Conservation (phyloP, 2,329 filamentous ascomycete genomes). For the Penicillium sp. region DNA sequence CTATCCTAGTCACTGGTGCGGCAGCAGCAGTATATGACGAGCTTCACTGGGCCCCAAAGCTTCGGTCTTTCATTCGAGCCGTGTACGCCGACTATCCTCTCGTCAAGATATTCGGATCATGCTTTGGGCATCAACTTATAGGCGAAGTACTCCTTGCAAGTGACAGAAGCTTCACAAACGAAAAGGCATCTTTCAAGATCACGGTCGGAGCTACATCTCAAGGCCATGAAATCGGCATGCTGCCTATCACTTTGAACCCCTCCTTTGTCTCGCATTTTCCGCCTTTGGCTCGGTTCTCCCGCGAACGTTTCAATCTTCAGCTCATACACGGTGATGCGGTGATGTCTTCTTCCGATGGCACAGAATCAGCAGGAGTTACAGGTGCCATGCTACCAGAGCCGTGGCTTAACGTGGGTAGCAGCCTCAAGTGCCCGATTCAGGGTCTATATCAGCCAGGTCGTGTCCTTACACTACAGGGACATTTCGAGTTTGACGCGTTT, state of each 20-base stretch:
- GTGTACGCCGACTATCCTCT: constrained; percentile 22
- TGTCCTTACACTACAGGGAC: constrained; percentile 29
- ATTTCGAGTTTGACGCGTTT: constrained; percentile 30
- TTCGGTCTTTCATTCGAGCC: constrained; percentile 19
- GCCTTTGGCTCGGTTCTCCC: neutral
- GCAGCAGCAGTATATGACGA: constrained; percentile 21
- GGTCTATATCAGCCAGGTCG: constrained; percentile 22
- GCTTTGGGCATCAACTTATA: constrained; percentile 31
- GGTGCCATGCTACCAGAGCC: constrained; percentile 9
- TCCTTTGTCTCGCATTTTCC: constrained; percentile 10
- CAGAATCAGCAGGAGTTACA: neutral
- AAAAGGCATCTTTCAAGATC: neutral
- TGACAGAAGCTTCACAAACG: constrained; percentile 2
- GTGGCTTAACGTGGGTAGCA: constrained; percentile 27
- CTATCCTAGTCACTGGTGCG: constrained; percentile 28
- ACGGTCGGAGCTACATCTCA: constrained; percentile 22
- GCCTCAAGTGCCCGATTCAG: constrained; percentile 21
- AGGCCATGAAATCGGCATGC: constrained; percentile 31
- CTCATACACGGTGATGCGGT: constrained; percentile 35
- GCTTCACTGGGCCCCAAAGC: constrained; percentile 19
- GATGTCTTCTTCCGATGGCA: constrained; percentile 1
- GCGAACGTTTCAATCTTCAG: constrained; percentile 23
- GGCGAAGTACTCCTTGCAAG: constrained; percentile 21
- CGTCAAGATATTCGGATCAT: constrained; percentile 29
- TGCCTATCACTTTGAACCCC: constrained; percentile 18